Evolutionary conservation across 208 protist genomes (phyloP).

Genomic region (Polymyxa betae): DNA sequence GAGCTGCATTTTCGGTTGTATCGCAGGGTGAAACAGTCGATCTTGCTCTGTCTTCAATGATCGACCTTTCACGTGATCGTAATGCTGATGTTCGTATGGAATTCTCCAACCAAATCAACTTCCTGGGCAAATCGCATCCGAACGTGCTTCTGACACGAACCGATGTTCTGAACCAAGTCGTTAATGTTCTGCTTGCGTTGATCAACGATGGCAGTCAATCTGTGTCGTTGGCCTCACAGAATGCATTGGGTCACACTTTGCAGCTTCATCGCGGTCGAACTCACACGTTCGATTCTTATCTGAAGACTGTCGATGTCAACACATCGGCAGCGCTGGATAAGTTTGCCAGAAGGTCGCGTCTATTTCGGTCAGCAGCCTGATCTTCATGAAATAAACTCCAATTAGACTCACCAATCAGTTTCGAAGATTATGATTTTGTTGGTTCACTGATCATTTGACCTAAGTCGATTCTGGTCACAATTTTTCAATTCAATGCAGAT

Average conservation of each 20-base stretch:
- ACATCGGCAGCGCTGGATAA: not conserved
- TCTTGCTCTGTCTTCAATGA: not conserved
- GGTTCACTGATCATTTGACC: no score
- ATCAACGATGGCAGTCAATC: not conserved
- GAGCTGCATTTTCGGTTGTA: no score
- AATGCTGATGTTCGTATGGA: not conserved
- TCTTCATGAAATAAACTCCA: no score
- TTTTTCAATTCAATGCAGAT: no score
- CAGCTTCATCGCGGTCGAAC: not conserved
- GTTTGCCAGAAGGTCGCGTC: not conserved
- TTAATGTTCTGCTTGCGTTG: not conserved
- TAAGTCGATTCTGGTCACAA: no score
- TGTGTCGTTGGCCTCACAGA: not conserved
- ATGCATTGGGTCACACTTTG: not conserved
- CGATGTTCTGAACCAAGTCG: no score
- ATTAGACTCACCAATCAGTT: no score
- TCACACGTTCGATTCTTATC: not conserved
- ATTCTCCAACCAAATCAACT: not conserved
- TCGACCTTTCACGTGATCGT: not conserved
- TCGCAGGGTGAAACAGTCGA: not conserved
- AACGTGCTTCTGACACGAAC: not conserved
- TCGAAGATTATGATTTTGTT: no score
- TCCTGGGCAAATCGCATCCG: not conserved
- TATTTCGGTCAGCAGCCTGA: no score
- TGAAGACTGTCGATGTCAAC: not conserved